phyloP scores from a whole-genome alignment of 352 stramenopile genomes.

The Phytophthora melonis region DNA sequence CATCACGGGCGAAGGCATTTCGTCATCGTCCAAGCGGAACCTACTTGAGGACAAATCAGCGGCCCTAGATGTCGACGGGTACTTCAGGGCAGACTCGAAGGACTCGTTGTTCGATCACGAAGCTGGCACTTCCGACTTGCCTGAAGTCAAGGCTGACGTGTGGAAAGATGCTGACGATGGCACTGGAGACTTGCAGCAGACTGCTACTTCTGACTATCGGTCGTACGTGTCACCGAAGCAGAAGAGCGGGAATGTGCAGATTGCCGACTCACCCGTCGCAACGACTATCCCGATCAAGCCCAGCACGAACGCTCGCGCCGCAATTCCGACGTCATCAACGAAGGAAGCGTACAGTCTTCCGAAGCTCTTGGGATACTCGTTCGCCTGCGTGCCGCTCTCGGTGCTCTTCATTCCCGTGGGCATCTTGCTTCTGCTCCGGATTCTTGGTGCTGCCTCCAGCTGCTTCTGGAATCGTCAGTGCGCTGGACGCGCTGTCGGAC shows the following conservation, averaged over 20 bases:
- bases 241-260: constrained; percentile 43
- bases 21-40: constrained; percentile 40
- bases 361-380: constrained; percentile 74
- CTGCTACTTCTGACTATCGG: constrained; percentile 49
- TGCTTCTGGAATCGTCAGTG: constrained; percentile 57
- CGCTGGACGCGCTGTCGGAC: constrained; percentile 76
- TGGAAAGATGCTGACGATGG: constrained; percentile 47
- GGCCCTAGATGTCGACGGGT: constrained; percentile 51
- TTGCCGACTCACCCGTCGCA: constrained; percentile 33
- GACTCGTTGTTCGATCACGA: constrained; percentile 62
- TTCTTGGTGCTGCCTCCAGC: constrained; percentile 71
- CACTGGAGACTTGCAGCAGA: constrained; percentile 41
- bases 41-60: constrained; percentile 36
- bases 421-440: constrained; percentile 58
- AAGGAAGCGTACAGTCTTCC: constrained; percentile 59
- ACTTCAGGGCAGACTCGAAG: constrained; percentile 64
- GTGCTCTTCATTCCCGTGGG: constrained; percentile 68
- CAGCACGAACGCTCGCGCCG: constrained; percentile 8
- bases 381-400: constrained; percentile 64
- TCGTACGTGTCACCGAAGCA: constrained; percentile 69
- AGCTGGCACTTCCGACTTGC: constrained; percentile 36
- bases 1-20: constrained; percentile 50
- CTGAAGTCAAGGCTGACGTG: constrained; percentile 36
- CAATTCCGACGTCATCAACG: constrained; percentile 18
- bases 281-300: constrained; percentile 37